Evolutionary conservation across 1,284 basidiomycete species (phyloP).

Genomic region (Rhodotorula sp.): DNA sequence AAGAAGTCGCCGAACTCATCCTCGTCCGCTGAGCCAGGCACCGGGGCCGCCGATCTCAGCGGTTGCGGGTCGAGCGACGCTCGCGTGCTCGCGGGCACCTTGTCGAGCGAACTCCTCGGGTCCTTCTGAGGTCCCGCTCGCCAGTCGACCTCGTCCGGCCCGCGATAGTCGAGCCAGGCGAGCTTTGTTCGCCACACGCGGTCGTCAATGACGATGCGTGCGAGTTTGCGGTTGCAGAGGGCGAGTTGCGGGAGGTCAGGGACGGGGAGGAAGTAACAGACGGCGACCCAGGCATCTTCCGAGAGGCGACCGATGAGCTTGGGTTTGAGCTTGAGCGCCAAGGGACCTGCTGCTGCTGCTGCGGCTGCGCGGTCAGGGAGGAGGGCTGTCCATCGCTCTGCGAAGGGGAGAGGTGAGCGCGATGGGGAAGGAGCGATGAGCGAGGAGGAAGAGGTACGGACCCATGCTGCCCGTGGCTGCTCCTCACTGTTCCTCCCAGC

Average conservation of each 20-base stretch:
- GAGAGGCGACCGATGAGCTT: slow-evolving; percentile 70
- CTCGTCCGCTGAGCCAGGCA: slow-evolving; percentile 47
- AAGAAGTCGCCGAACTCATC: slow-evolving; percentile 90
- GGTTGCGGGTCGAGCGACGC: slow-evolving; percentile 13
- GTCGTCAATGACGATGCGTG: slow-evolving; percentile 68
- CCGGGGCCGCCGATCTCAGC: slow-evolving; percentile 2
- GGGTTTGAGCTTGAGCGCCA: neutral
- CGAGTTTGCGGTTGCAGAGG: slow-evolving; percentile 65
- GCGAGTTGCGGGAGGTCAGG: slow-evolving; percentile 76
- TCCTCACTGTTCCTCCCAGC: neutral
- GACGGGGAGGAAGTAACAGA: slow-evolving; percentile 71
- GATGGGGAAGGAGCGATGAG: neutral
- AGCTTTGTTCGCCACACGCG: slow-evolving; percentile 65
- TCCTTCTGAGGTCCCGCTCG: neutral
- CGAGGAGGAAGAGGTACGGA: neutral
- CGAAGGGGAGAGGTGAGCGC: neutral
- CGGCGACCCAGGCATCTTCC: slow-evolving; percentile 68
- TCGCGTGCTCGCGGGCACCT: neutral
- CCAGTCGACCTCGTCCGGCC: slow-evolving; percentile 30
- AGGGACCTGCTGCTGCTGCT: neutral
- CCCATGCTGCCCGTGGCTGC: neutral
- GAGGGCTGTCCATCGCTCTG: slow-evolving; percentile 42
- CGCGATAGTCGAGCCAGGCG: slow-evolving; percentile 32
- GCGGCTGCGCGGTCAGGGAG: slow-evolving; percentile 26
- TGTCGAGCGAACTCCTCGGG: slow-evolving; percentile 68